These are phyloP conservation scores for Ensete ventricosum DNA, from an alignment of 176 grass and related monocot genomes.

Conservation along the genomic window DNA sequence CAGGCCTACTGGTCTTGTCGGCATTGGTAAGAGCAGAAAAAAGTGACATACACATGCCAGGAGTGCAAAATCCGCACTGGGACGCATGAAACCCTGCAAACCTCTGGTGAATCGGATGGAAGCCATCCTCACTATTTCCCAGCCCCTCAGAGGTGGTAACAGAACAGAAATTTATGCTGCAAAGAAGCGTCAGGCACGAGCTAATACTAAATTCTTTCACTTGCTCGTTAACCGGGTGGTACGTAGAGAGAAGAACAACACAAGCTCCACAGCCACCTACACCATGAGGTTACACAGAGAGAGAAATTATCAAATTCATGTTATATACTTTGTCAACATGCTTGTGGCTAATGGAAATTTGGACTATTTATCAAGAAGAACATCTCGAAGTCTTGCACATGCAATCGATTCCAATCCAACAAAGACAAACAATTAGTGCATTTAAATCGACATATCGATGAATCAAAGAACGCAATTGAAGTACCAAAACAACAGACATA, in stretches of 20 bases:
- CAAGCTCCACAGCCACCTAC: slow-evolving; percentile 88
- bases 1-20: slow-evolving; percentile 28
- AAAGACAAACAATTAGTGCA: background rate
- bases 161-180: slow-evolving; percentile 43
- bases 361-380: background rate
- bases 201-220: slow-evolving; percentile 50
- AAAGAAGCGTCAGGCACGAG: slow-evolving; percentile 75
- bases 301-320: background rate
- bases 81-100: slow-evolving; percentile 77
- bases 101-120: slow-evolving; percentile 61
- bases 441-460: background rate
- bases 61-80: slow-evolving; percentile 88
- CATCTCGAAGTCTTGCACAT: background rate
- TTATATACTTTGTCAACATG: background rate
- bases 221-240: slow-evolving; percentile 35
- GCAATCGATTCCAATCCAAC: background rate
- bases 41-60: slow-evolving; percentile 87
- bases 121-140: slow-evolving; percentile 58
- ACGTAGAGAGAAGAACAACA: slow-evolving; percentile 66
- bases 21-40: slow-evolving; percentile 66
- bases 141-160: slow-evolving; percentile 81
- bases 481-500: background rate
- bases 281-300: background rate
- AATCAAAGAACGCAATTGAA: background rate
- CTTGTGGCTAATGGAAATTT: background rate